Base-by-base conservation (phyloP, 2,329 filamentous ascomycete species). In the Lachnellula hyalina region DNA sequence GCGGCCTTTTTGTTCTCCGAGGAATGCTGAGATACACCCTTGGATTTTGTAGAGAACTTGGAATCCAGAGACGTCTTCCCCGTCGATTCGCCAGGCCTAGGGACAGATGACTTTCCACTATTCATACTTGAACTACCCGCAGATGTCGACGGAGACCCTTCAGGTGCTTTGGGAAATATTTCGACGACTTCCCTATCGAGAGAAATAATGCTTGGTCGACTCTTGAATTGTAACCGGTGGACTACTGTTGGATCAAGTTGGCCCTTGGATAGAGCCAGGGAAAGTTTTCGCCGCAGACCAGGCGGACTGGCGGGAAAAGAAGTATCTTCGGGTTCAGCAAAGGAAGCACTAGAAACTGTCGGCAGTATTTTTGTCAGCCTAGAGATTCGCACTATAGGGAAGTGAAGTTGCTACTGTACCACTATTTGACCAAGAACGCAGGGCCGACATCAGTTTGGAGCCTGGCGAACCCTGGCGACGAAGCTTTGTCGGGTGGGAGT, bases 341-440 rank as follows among this genome's bases (percentile, higher is more conserved):
- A 19, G 11, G 58, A 62, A 15, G 54, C 54, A 57, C 54, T 51
- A 3, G 61, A 62, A 28, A 57, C 62, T 64, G 19, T 19, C 5
- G 11, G 34, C 23, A 23, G 11, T 25, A 42, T 59, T 38, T 53
- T 44, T 52, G 34, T 47, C 38, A 48, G 19, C 9, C 11, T 47
- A 6, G 41, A 19, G 32, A n/a, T 42, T 23, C 32, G 49, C 15
- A 35, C 17, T 49, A 41, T 28, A 15, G 47, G 32, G 23, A 11
- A 38, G 19, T 44, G 12, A 19, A 21, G 41, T 28, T 17, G 21
- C 11, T 47, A 11, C 42, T 56, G 51, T 63, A 65, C 66, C 56
- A 68, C 70, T 75, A 49, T 72, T 74, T 19, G 72, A 75, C 50
- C 77, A 62, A 17, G 73, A 73, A 34, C 71, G 72, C 19, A 79